A percentile compares a stretch with the other conserved stretches of the same genome.
phyloP scores from a whole-genome alignment of 768 basidiomycete genomes.

The Suillus luteus region DNA sequence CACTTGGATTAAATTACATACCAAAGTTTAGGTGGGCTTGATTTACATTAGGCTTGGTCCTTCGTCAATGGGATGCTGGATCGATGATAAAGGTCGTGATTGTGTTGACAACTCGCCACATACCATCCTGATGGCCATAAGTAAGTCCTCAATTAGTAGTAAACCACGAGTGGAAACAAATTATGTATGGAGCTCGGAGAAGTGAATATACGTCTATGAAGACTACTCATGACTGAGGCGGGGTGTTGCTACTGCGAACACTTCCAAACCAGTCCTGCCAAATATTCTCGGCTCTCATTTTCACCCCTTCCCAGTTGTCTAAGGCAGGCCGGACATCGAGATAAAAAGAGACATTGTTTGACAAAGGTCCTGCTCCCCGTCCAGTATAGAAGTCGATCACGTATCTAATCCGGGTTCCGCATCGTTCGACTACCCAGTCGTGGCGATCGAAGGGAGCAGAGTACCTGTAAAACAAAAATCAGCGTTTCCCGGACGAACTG shows the following conservation, averaged over 20 bases:
- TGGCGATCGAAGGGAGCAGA: slow-evolving; percentile 94
- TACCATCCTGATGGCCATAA: neutral
- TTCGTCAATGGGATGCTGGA: neutral
- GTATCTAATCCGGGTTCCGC: slow-evolving; percentile 86
- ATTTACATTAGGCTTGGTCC: neutral
- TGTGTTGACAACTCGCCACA: neutral
- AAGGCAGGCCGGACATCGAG: slow-evolving; percentile 93
- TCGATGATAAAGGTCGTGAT: neutral
- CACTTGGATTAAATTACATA: neutral
- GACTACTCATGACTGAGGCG: slow-evolving; percentile 15
- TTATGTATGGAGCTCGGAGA: neutral
- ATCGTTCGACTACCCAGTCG: slow-evolving; percentile 95
- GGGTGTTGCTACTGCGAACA: slow-evolving; percentile 22
- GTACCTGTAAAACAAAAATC: slow-evolving; percentile 55
- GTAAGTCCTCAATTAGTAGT: slow-evolving; percentile 13
- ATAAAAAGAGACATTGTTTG: slow-evolving; percentile 77
- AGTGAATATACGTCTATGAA: slow-evolving; percentile 15
- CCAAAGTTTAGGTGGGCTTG: neutral
- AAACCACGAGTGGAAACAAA: slow-evolving; percentile 2
- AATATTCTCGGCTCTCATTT: slow-evolving; percentile 71
- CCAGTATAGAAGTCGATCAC: slow-evolving; percentile 99
- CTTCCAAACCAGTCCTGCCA: slow-evolving; percentile 42
- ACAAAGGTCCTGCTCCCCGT: slow-evolving; percentile 45
- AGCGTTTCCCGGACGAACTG: slow-evolving; percentile 3
- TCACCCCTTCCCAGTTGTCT: slow-evolving; percentile 92